Evolutionary conservation across 1,284 basidiomycete genomes (phyloP).

Genomic region (Boletus mariae): DNA sequence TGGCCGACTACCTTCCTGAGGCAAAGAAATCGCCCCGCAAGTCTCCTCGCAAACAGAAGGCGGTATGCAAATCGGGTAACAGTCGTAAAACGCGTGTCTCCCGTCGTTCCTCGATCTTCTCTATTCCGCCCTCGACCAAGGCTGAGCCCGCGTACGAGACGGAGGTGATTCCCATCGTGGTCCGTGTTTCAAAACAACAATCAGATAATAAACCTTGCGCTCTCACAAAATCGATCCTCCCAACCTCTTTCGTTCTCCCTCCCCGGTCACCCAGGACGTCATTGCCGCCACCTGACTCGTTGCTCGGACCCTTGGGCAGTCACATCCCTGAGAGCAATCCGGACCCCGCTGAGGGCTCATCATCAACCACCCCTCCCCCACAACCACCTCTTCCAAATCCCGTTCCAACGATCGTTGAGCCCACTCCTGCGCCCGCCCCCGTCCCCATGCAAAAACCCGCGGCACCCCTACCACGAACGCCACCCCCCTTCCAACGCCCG

Average conservation of each 20-base stretch:
- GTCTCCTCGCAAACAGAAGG: slow-evolving; percentile 36
- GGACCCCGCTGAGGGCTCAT: not conserved
- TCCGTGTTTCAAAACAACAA: slow-evolving; percentile 30
- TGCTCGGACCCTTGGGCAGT: slow-evolving; percentile 13
- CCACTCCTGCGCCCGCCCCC: slow-evolving; percentile 4
- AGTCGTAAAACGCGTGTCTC: slow-evolving; percentile 45
- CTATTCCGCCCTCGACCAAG: slow-evolving; percentile 33
- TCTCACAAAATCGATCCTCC: slow-evolving; percentile 40
- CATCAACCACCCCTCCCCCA: not conserved
- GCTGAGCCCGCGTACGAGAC: slow-evolving; percentile 61
- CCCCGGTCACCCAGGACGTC: slow-evolving; percentile 66
- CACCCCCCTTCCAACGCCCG: slow-evolving; percentile 34
- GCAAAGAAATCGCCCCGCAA: slow-evolving; percentile 39
- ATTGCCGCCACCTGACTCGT: slow-evolving; percentile 37
- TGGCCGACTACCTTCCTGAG: slow-evolving; percentile 22
- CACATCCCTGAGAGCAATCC: slow-evolving; percentile 9
- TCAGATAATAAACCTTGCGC: slow-evolving; percentile 18
- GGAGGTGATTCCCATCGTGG: slow-evolving; percentile 50
- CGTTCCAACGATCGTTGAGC: slow-evolving; percentile 20
- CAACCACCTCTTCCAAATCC: not conserved
- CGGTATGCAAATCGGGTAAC: slow-evolving; percentile 39
- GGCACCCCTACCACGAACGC: slow-evolving; percentile 27
- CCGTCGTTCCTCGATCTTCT: slow-evolving; percentile 41
- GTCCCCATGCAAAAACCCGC: slow-evolving; percentile 13
- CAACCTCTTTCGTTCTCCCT: slow-evolving; percentile 66